Evolutionary conservation across 2,329 filamentous ascomycete genomes (phyloP).

Genomic region (Hypomyces rosellus): DNA sequence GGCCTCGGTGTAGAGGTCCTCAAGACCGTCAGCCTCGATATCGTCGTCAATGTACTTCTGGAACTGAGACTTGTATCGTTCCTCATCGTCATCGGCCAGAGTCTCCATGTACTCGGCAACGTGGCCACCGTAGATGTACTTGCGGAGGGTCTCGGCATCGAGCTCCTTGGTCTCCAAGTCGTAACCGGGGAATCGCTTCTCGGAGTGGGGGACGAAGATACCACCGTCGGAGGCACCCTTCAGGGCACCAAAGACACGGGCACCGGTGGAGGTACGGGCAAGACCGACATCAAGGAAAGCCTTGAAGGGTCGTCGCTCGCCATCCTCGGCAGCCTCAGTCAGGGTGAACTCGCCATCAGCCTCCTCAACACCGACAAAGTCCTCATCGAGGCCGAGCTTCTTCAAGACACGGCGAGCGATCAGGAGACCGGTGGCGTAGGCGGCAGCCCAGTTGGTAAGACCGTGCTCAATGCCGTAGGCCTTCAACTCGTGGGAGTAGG

Average conservation of each 20-base stretch:
- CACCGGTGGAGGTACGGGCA: conserved; percentile 93
- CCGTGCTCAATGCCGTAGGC: conserved; percentile 97
- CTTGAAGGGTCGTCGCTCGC: conserved; percentile 98
- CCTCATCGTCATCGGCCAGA: conserved; percentile 98
- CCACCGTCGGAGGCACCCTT: conserved; percentile 99
- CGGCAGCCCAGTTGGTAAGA: conserved; percentile 98
- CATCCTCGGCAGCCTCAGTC: conserved; percentile 91
- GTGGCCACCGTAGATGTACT: conserved; percentile 98
- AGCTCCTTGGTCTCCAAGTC: conserved; percentile 98
- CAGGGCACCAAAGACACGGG: conserved; percentile 98
- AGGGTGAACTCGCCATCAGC: conserved; percentile 91
- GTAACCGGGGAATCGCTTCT: conserved; percentile 99
- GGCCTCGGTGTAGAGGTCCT: conserved; percentile 93
- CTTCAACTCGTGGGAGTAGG: conserved; percentile 96
- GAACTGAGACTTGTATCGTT: conserved; percentile 99
- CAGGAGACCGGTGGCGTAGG: conserved; percentile 94
- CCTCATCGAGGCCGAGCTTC: conserved; percentile 93
- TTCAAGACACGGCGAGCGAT: conserved; percentile 92
- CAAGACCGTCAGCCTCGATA: conserved; percentile 89
- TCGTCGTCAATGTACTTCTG: conserved; percentile 96
- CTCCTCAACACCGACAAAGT: conserved; percentile 95
- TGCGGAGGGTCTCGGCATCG: conserved; percentile 91
- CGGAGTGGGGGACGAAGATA: conserved; percentile 93
- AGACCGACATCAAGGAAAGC: conserved; percentile 97
- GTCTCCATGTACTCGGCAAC: conserved; percentile 99